Percentiles rank a stretch among this genome's conserved stretches.
Evolutionary conservation across 192 early-diverging fungal genomes (phyloP).

Genomic region (Spizellomyces punctatus): DNA sequence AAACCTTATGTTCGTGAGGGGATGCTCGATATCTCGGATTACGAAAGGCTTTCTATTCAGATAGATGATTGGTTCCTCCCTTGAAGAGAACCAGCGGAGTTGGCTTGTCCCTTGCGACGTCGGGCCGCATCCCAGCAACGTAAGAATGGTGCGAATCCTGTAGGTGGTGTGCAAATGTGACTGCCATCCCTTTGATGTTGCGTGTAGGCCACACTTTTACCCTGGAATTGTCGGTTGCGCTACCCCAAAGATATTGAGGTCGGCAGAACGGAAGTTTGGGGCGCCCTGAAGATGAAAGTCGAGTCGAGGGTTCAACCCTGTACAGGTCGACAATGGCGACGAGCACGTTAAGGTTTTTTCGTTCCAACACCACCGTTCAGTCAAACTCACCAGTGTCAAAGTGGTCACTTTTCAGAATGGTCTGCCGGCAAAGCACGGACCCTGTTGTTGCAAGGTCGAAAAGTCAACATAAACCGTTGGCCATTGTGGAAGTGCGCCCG

Average conservation of each 20-base stretch:
- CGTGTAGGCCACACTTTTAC: background rate
- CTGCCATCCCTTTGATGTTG: background rate
- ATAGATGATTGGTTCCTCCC: conserved; percentile 59
- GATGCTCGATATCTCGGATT: conserved; percentile 55
- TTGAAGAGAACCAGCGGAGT: conserved; percentile 41
- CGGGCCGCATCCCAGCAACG: conserved; percentile 56
- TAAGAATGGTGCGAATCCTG: conserved; percentile 58
- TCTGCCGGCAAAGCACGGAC: conserved; percentile 52
- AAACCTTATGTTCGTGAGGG: conserved; percentile 55
- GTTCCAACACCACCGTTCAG: too few relatives aligned
- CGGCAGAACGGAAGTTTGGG: conserved; percentile 66
- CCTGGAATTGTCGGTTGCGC: conserved; percentile 59
- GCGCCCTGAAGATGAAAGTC: conserved; percentile 67
- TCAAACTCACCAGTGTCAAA: conserved; percentile 41
- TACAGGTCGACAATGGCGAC: background rate
- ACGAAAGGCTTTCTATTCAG: conserved; percentile 64
- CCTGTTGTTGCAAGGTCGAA: background rate
- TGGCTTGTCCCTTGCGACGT: background rate
- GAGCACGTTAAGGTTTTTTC: background rate
- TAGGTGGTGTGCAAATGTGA: conserved; percentile 10
- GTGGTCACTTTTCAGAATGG: conserved; percentile 65
- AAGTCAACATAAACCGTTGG: background rate
- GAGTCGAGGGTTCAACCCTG: conserved; percentile 40
- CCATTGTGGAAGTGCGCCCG: too few relatives aligned
- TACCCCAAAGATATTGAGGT: conserved; percentile 63